Evolutionary conservation across 805 yeast species (phyloP).

Genomic region (Candida chilensis): DNA sequence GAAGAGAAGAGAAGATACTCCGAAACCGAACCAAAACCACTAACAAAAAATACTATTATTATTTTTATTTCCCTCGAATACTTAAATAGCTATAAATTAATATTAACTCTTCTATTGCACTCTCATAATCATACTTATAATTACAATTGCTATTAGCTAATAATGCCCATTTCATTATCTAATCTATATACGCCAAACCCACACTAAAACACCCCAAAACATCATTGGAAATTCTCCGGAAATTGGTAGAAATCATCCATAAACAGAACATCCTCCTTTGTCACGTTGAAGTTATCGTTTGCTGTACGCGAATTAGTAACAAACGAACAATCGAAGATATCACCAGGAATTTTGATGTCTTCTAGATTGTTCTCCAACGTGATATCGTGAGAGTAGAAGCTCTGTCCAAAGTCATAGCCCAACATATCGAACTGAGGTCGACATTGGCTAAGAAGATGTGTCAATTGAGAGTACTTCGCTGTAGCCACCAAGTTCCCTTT

Average conservation of each 20-base stretch:
- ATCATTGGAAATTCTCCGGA: not conserved
- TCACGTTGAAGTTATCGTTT: conserved; percentile 5
- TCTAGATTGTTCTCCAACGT: conserved; percentile 2
- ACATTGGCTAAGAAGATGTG: conserved; percentile 4
- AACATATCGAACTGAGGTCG: conserved; percentile 1
- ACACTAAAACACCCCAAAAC: too few species aligned
- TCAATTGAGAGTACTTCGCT: conserved; percentile 9
- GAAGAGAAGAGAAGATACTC: too few species aligned
- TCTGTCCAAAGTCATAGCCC: not conserved
- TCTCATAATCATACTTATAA: too few species aligned
- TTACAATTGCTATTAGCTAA: too few species aligned
- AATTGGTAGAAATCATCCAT: conserved; percentile 5
- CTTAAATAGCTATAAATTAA: too few species aligned
- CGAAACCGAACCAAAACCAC: too few species aligned
- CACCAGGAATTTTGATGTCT: conserved; percentile 4
- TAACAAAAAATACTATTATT: too few species aligned
- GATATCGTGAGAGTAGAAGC: not conserved
- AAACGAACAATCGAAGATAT: conserved; percentile 4
- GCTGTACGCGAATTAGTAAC: conserved; percentile 1
- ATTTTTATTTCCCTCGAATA: too few species aligned
- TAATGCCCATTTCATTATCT: too few species aligned
- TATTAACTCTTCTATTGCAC: too few species aligned
- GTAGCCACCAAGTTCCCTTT: conserved; percentile 13
- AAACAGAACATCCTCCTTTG: conserved; percentile 10
- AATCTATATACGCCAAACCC: too few species aligned